Conservation (phyloP, 306 rosid genomes). For the Glycine tomentella region DNA sequence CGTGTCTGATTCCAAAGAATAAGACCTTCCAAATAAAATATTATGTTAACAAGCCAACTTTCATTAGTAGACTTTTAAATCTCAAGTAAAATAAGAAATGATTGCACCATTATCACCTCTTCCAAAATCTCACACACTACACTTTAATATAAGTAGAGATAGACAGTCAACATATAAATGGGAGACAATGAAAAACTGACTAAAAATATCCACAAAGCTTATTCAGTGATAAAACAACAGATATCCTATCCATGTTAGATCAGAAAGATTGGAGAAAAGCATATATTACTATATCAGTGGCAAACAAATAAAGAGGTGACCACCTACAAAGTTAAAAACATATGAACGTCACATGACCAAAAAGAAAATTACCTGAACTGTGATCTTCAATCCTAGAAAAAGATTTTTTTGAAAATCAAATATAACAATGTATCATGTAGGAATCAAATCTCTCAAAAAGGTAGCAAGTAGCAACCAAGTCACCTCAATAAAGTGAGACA, state of each 20-base stretch:
- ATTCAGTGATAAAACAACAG: slow-evolving; percentile 1
- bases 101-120: not conserved
- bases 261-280: not conserved
- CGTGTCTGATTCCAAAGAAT: slow-evolving; percentile 92
- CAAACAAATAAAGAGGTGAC: not conserved
- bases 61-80: not conserved
- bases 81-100: not conserved
- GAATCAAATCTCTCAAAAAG: slow-evolving; percentile 1
- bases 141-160: not conserved
- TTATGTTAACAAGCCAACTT: not conserved
- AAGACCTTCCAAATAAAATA: slow-evolving; percentile 63
- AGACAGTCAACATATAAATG: not conserved
- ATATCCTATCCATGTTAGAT: not conserved
- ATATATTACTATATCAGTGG: not conserved
- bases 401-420: not conserved
- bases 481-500: not conserved
- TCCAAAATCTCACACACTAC: not conserved
- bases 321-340: not conserved
- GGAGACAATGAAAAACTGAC: not conserved
- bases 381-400: not conserved
- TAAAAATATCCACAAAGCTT: not conserved
- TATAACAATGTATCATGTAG: not conserved
- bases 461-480: too few species aligned
- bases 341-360: not conserved
- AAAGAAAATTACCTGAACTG: slow-evolving; percentile 4